Evolutionary conservation across 352 stramenopile genomes (phyloP).

Genomic region (Phytopythium aichiense): DNA sequence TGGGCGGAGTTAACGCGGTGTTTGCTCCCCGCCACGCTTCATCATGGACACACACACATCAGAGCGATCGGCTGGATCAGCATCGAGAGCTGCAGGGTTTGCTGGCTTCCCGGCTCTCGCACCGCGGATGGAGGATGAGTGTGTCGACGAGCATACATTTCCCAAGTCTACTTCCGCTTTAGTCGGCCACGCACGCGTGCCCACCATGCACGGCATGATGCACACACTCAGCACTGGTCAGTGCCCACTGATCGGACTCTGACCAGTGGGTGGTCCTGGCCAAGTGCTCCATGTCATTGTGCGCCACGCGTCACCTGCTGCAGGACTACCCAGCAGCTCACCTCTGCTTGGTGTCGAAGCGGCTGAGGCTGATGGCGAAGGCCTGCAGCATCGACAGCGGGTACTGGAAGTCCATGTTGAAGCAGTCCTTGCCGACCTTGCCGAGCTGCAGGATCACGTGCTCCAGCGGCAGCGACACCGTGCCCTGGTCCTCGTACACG

Average conservation of each 20-base stretch:
- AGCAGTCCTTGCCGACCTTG: conserved; percentile 90
- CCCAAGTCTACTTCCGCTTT: neutral
- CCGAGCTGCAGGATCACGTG: conserved; percentile 83
- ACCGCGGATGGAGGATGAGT: neutral
- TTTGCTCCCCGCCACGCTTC: neutral
- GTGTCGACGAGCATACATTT: conserved; percentile 4
- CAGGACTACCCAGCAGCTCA: conserved; percentile 16
- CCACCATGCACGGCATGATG: neutral
- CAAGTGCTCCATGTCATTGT: neutral
- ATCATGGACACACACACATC: neutral
- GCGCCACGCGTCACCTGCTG: neutral
- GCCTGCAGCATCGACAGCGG: conserved; percentile 90
- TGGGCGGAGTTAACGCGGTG: neutral
- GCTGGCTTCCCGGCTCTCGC: neutral
- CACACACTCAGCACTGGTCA: neutral
- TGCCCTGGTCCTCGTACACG: conserved; percentile 83
- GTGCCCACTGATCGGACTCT: neutral
- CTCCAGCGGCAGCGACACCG: conserved; percentile 74
- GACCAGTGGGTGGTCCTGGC: no score
- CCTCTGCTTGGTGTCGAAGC: conserved; percentile 89
- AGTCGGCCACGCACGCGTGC: neutral
- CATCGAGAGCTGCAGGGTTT: neutral
- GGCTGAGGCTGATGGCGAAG: conserved; percentile 90
- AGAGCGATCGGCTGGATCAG: neutral
- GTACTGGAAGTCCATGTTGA: conserved; percentile 95